Percentiles rank a stretch among this genome's conserved stretches.
These are phyloP conservation scores for Earliella scabrosa DNA, from an alignment of 1,284 basidiomycete species.

Conservation along the genomic window DNA sequence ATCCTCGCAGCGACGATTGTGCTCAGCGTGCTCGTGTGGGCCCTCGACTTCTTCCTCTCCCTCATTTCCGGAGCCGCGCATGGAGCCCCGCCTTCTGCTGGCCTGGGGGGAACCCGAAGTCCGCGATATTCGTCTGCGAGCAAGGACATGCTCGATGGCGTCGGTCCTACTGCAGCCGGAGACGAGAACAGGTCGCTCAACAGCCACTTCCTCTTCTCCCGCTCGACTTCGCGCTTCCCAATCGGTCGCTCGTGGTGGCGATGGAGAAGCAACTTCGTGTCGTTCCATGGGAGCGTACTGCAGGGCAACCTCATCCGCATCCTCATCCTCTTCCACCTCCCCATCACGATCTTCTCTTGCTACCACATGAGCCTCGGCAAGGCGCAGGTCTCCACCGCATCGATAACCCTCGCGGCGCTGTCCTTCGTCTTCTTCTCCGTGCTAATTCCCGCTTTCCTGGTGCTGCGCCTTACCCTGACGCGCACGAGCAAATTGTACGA, in stretches of 20 bases:
- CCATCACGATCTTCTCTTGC: constrained; percentile 89
- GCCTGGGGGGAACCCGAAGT: constrained; percentile 51
- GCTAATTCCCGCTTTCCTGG: constrained; percentile 74
- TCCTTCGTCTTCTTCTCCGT: constrained; percentile 84
- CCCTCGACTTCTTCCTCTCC: constrained; percentile 61
- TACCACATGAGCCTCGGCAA: constrained; percentile 79
- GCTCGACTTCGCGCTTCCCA: constrained; percentile 34
- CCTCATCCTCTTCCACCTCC: constrained; percentile 91
- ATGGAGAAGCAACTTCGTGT: constrained; percentile 64
- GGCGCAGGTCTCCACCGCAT: constrained; percentile 53
- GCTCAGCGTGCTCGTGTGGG: constrained; percentile 76
- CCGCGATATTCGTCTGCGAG: constrained; percentile 53
- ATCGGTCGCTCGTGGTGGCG: constrained; percentile 52
- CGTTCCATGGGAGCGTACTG: constrained; percentile 77
- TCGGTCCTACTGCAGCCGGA: constrained; percentile 25
- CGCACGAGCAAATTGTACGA: constrained; percentile 93
- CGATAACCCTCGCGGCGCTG: constrained; percentile 73
- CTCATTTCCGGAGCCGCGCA: constrained; percentile 39
- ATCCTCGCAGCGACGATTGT: constrained; percentile 76
- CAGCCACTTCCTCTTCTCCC: constrained; percentile 44
- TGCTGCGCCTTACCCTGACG: constrained; percentile 78
- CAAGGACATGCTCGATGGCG: constrained; percentile 55
- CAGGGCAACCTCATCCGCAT: constrained; percentile 92
- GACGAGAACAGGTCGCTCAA: constrained; percentile 66
- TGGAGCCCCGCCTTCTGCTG: constrained; percentile 30